Percentiles rank a stretch among this genome's conserved stretches.
Conservation (phyloP, 2,329 filamentous ascomycete species). For the Pseudogymnoascus pannorum region DNA sequence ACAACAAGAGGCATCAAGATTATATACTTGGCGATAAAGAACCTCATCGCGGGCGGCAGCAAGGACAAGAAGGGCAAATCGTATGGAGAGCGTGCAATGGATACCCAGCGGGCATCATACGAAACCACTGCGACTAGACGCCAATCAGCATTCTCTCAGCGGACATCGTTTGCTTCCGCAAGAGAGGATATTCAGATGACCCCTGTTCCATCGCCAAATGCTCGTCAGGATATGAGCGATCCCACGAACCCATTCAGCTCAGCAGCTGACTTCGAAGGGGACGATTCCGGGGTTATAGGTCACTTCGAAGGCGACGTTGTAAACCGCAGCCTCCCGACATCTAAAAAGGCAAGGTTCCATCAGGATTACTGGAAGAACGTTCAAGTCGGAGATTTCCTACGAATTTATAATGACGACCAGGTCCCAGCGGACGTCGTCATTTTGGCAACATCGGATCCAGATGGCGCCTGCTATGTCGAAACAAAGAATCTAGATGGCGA, state of each 20-base stretch:
- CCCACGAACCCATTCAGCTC: conserved; percentile 27
- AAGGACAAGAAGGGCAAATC: conserved; percentile 33
- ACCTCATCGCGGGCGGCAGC: conserved; percentile 39
- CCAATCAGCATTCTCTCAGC: conserved; percentile 28
- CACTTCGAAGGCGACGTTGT: conserved; percentile 48
- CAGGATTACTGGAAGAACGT: conserved; percentile 93
- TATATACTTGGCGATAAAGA: conserved; percentile 7
- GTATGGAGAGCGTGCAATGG: conserved; percentile 19
- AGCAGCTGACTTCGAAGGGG: conserved; percentile 26
- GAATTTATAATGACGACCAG: conserved; percentile 93
- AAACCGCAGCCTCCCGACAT: conserved; percentile 57
- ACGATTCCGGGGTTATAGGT: conserved; percentile 53
- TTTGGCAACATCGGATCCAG: conserved; percentile 83
- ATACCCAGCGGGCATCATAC: conserved; percentile 42
- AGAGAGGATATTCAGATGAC: conserved; percentile 88
- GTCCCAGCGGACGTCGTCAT: conserved; percentile 91
- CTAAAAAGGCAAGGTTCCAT: conserved; percentile 77
- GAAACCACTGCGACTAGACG: conserved; percentile 52
- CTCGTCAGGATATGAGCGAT: conserved; percentile 34
- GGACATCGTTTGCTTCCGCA: conserved; percentile 46
- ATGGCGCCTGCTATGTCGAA: conserved; percentile 94
- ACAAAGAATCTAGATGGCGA: conserved; percentile 98
- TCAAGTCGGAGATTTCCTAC: conserved; percentile 91
- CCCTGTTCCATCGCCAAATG: conserved; percentile 76
- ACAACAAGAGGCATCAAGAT: conserved; percentile 37